Conservation (phyloP, 805 yeast genomes). For the Candida berthetii region DNA sequence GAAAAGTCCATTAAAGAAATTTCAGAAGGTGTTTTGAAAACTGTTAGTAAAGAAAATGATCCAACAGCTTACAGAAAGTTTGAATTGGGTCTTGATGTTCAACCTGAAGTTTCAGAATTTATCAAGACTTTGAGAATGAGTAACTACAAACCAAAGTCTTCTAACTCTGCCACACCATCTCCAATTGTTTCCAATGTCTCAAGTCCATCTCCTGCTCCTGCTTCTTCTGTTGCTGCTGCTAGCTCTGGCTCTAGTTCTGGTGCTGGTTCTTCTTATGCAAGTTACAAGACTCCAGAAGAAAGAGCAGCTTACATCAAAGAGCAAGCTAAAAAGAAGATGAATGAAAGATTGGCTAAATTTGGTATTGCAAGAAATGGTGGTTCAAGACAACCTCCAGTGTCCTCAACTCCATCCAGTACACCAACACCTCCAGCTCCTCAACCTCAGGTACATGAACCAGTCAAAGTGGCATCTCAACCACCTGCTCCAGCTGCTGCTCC, state of each 20-base stretch:
- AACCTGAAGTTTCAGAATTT: constrained; percentile 57
- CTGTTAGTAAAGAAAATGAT: constrained; percentile 24
- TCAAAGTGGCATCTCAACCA: constrained; percentile 7
- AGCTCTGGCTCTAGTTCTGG: constrained; percentile 10
- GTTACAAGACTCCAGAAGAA: constrained; percentile 49
- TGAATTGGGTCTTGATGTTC: constrained; percentile 79
- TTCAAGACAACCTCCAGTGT: constrained; percentile 3
- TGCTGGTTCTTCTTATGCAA: constrained; percentile 17
- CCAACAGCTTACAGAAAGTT: constrained; percentile 59
- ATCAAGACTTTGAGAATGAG: constrained; percentile 45
- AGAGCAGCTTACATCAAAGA: constrained; percentile 79
- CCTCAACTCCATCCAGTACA: constrained; percentile 7
- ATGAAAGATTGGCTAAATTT: constrained; percentile 73
- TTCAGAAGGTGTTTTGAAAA: constrained; percentile 31
- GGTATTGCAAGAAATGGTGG: constrained; percentile 45
- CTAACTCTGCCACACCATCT: constrained; percentile 1
- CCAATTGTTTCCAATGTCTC: constrained; percentile 1
- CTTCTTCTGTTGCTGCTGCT: constrained; percentile 12
- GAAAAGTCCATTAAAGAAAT: constrained; percentile 64
- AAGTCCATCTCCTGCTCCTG: constrained; percentile 8
- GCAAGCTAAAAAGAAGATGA: constrained; percentile 78
- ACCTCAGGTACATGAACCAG: background rate
- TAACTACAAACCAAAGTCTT: background rate
- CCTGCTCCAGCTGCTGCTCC: constrained; percentile 3
- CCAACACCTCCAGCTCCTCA: constrained; percentile 13